Conservation (phyloP, 805 yeast species). For the Lipomyces chichibuensis region DNA sequence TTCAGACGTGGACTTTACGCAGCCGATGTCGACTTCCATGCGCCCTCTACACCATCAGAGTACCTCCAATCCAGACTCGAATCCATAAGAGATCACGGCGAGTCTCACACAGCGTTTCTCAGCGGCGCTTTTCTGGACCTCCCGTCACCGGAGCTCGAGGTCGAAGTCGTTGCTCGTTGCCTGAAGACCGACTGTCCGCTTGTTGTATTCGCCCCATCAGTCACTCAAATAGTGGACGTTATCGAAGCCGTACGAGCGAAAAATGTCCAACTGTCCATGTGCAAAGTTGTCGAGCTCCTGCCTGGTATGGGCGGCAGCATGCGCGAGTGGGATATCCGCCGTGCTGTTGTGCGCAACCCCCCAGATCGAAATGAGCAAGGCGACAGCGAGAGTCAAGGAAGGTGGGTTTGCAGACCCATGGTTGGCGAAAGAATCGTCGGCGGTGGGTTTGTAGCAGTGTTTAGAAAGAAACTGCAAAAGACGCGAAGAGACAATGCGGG, state of each 20-base stretch:
- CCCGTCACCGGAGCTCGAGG: slow-evolving; percentile 49
- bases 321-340: slow-evolving; percentile 56
- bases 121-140: slow-evolving; percentile 54
- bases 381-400: slow-evolving; percentile 31
- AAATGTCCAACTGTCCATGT: slow-evolving; percentile 46
- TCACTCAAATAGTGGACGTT: slow-evolving; percentile 53
- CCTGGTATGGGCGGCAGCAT: slow-evolving; percentile 58
- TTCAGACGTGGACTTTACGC: slow-evolving; percentile 51
- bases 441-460: slow-evolving; percentile 56
- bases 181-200: slow-evolving; percentile 51
- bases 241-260: slow-evolving; percentile 43
- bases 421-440: slow-evolving; percentile 54
- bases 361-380: not conserved
- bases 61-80: slow-evolving; percentile 18
- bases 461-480: slow-evolving; percentile 34
- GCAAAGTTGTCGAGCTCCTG: slow-evolving; percentile 49
- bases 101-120: slow-evolving; percentile 42
- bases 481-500: not conserved
- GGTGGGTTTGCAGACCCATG: slow-evolving; percentile 54
- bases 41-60: slow-evolving; percentile 37
- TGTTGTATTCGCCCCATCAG: slow-evolving; percentile 53
- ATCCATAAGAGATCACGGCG: slow-evolving; percentile 35
- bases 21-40: slow-evolving; percentile 53
- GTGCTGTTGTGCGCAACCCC: slow-evolving; percentile 45
- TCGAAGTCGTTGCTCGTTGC: slow-evolving; percentile 44